These are phyloP conservation scores for Psilocybe subaeruginosa DNA, from an alignment of 768 basidiomycete species.

Conservation along the genomic window DNA sequence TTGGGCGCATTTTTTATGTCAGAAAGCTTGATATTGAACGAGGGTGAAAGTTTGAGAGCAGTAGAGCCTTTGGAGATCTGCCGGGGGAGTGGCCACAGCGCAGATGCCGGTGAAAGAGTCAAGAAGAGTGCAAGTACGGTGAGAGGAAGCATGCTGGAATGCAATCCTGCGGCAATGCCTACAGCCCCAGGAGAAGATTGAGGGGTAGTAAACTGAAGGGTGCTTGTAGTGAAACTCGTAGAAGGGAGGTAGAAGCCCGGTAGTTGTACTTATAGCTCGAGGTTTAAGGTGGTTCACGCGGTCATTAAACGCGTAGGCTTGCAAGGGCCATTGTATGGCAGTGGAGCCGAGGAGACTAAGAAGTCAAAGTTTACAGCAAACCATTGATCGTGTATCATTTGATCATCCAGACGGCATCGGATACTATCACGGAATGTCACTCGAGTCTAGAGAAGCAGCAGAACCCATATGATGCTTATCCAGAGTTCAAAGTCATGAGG, in stretches of 20 bases:
- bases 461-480: neutral
- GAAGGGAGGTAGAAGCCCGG: too few relatives aligned
- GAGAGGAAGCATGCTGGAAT: conserved; percentile 10
- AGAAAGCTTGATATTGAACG: conserved; percentile 46
- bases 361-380: neutral
- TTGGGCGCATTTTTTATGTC: conserved; percentile 45
- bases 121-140: conserved; percentile 21
- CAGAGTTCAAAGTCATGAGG: neutral
- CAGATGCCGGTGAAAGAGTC: conserved; percentile 24
- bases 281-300: neutral
- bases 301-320: neutral
- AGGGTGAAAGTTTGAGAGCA: conserved; percentile 35
- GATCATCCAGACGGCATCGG: neutral
- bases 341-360: neutral
- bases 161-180: neutral
- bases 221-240: neutral
- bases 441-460: neutral
- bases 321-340: neutral
- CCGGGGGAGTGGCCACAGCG: conserved; percentile 44
- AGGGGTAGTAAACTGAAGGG: neutral
- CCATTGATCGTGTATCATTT: neutral
- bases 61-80: conserved; percentile 44
- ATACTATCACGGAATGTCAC: neutral
- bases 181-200: neutral
- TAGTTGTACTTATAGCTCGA: neutral